Evolutionary conservation across 768 basidiomycete species (phyloP).

Genomic region (Xanthoconium stramineum): DNA sequence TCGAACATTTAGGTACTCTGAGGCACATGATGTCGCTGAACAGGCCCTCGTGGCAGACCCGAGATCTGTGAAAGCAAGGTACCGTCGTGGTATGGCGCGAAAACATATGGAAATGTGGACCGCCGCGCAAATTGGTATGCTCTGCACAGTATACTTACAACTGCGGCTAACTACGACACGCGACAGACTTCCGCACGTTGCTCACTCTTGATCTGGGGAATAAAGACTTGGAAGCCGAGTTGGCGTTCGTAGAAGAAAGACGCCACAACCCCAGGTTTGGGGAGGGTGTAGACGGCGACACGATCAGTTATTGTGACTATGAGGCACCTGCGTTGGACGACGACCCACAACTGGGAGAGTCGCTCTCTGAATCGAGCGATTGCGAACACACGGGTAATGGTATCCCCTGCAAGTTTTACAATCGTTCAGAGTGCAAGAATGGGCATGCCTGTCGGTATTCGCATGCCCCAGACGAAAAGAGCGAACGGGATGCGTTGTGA

Average conservation of each 20-base stretch:
- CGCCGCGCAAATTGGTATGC: conserved; percentile 24
- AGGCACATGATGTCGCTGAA: conserved; percentile 30
- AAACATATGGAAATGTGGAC: conserved; percentile 23
- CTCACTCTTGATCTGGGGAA: conserved; percentile 28
- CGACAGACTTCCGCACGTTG: conserved; percentile 28
- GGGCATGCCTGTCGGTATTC: conserved; percentile 44
- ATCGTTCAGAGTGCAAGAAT: conserved; percentile 47
- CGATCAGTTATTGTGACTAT: conserved; percentile 9
- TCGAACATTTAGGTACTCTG: conserved; percentile 16
- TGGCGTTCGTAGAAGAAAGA: conserved; percentile 6
- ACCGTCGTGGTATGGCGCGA: conserved; percentile 33
- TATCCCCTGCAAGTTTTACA: conserved; percentile 54
- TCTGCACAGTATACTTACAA: too few relatives aligned
- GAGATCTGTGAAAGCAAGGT: conserved; percentile 34
- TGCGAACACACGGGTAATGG: conserved; percentile 50
- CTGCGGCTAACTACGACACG: not conserved
- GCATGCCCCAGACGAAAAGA: conserved; percentile 54
- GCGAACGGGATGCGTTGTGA: conserved; percentile 53
- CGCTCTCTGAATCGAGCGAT: conserved; percentile 53
- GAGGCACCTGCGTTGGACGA: conserved; percentile 15
- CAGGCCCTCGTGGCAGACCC: conserved; percentile 30
- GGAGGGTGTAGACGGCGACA: not conserved
- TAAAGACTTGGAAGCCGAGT: conserved; percentile 15
- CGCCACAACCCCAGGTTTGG: not conserved
- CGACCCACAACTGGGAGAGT: conserved; percentile 37